Percentiles rank a stretch among this genome's conserved stretches.
phyloP scores from a whole-genome alignment of 169 alveolate species.

The Cryptosporidium sp. region DNA sequence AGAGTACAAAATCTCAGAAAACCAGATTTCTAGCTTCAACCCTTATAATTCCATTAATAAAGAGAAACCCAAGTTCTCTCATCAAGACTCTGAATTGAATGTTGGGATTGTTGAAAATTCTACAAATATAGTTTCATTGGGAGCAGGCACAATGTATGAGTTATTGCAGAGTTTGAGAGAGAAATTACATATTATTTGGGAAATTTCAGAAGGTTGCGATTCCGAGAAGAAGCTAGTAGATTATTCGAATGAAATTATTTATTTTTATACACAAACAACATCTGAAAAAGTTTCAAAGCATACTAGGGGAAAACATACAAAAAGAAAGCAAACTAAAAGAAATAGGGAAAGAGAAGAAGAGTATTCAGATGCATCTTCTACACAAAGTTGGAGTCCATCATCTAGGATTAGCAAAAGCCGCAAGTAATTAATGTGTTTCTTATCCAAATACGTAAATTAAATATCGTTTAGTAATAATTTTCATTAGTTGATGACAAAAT shows the following conservation, averaged over 20 bases:
- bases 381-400: slow-evolving; percentile 66
- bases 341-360: slow-evolving; percentile 9
- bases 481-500: neutral
- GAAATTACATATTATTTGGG: slow-evolving; percentile 24
- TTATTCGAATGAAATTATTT: slow-evolving; percentile 32
- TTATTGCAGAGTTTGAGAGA: slow-evolving; percentile 26
- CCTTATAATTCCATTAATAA: slow-evolving; percentile 34
- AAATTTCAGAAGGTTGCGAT: slow-evolving; percentile 1
- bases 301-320: neutral
- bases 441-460: neutral
- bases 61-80: slow-evolving; percentile 58
- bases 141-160: slow-evolving; percentile 14
- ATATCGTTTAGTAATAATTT: neutral
- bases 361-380: slow-evolving; percentile 39
- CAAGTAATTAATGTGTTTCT: neutral
- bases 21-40: slow-evolving; percentile 40
- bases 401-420: neutral
- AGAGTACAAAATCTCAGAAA: slow-evolving; percentile 46
- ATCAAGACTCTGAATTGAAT: slow-evolving; percentile 22
- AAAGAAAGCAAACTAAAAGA: slow-evolving; percentile 29
- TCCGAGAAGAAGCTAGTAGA: neutral
- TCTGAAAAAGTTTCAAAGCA: slow-evolving; percentile 32
- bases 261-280: slow-evolving; percentile 34
- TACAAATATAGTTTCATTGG: slow-evolving; percentile 21
- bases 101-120: neutral